Percentiles rank a stretch among this genome's conserved stretches.
Evolutionary conservation across 768 basidiomycete species (phyloP).

Genomic region (Amanita rubescens): DNA sequence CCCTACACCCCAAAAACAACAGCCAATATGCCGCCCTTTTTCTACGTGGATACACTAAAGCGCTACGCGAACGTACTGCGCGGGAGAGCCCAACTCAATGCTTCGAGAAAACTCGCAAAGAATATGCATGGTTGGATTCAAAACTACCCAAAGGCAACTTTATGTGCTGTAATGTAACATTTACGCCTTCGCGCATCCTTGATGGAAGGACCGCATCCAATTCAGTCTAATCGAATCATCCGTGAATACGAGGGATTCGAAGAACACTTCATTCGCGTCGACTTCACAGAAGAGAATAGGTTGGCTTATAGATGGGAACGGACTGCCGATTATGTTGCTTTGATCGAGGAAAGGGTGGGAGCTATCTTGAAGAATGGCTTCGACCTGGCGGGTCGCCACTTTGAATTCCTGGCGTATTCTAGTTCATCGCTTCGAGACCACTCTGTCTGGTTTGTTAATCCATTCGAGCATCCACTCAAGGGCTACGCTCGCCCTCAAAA

Average conservation of each 20-base stretch:
- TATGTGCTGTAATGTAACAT: slow-evolving; percentile 66
- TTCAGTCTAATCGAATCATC: slow-evolving; percentile 77
- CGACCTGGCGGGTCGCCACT: slow-evolving; percentile 57
- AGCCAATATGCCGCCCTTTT: slow-evolving; percentile 33
- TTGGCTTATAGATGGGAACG: slow-evolving; percentile 68
- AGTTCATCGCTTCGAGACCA: slow-evolving; percentile 71
- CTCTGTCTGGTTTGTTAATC: slow-evolving; percentile 74
- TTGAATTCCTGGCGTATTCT: slow-evolving; percentile 82
- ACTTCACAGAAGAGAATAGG: slow-evolving; percentile 79
- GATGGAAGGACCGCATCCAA: slow-evolving; percentile 68
- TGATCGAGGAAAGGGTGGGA: slow-evolving; percentile 55
- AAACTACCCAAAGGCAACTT: slow-evolving; percentile 35
- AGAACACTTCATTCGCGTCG: slow-evolving; percentile 72
- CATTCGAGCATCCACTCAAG: slow-evolving; percentile 40
- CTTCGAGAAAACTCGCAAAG: slow-evolving; percentile 27
- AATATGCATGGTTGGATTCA: slow-evolving; percentile 18
- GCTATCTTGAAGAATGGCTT: slow-evolving; percentile 56
- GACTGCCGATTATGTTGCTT: slow-evolving; percentile 49
- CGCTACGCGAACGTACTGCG: slow-evolving; percentile 34
- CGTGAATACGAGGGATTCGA: slow-evolving; percentile 53
- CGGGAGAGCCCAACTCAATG: slow-evolving; percentile 35
- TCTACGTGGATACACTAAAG: slow-evolving; percentile 48
- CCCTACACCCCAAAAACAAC: slow-evolving; percentile 16
- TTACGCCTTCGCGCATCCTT: slow-evolving; percentile 70
- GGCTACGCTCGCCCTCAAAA: background rate